A percentile compares a stretch with the other conserved stretches of the same genome.
These are phyloP conservation scores for Lactarius evosmus DNA, from an alignment of 768 basidiomycete species.

Conservation along the genomic window DNA sequence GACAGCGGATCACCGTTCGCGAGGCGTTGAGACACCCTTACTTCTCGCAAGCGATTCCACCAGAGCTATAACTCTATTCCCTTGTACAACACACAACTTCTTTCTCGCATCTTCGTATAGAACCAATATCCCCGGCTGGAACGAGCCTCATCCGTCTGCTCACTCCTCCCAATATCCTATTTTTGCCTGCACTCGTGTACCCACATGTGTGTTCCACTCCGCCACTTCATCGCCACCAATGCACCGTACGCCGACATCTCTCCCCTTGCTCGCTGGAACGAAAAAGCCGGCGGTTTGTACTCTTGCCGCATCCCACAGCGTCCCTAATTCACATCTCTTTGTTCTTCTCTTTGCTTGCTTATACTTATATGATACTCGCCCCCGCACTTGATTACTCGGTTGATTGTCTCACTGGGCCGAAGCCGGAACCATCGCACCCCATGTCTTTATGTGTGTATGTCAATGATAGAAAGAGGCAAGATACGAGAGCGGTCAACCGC, in stretches of 20 bases:
- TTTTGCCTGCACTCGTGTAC: constrained; percentile 15
- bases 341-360: constrained; percentile 23
- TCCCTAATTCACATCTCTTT: constrained; percentile 22
- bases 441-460: constrained; percentile 25
- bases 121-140: constrained; percentile 22
- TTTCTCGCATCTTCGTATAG: constrained; percentile 21
- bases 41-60: constrained; percentile 64
- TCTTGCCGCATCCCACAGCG: constrained; percentile 23
- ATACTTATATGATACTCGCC: constrained; percentile 28
- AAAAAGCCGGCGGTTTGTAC: constrained; percentile 24
- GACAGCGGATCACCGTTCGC: constrained; percentile 80
- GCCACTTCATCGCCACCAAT: constrained; percentile 18
- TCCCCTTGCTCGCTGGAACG: constrained; percentile 18
- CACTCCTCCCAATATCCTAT: background rate
- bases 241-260: constrained; percentile 20
- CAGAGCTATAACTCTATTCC: constrained; percentile 53
- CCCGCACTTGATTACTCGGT: constrained; percentile 20
- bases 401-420: constrained; percentile 19
- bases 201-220: constrained; percentile 4
- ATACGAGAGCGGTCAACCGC: constrained; percentile 12
- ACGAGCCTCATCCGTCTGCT: constrained; percentile 10
- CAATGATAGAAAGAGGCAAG: constrained; percentile 25
- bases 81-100: constrained; percentile 10
- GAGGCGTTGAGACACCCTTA: constrained; percentile 88
- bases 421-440: constrained; percentile 18